Base-by-base conservation (phyloP, 164 flowering plant genomes). In the Euptelea pleiosperma region DNA sequence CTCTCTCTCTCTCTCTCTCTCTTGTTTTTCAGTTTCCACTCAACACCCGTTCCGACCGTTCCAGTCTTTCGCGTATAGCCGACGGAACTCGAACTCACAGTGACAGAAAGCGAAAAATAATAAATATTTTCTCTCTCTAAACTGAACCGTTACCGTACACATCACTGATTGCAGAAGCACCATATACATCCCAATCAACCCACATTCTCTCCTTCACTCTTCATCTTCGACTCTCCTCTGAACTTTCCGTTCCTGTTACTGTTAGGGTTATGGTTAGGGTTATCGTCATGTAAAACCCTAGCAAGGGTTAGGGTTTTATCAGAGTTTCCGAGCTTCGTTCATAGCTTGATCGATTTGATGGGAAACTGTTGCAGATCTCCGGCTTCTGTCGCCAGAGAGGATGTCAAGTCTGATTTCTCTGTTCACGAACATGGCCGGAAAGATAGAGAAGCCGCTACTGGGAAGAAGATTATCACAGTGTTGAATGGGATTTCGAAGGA, bases 331-430 rank as follows among this genome's bases (percentile, higher is more conserved):
- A 63, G 52, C 57, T 48, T 2, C 6, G 39, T 56, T 69, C 22
- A 6, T 44, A 6, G 11, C 50, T 42, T 49, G 25, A 33, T 14
- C 54, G 57, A 52, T 57, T 57, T 25, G 24, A 86, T 86, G 93
- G 93, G 93, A 11, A 86, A 86, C 65, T 86, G 93, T 49, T 86
- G 89, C 66, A 84, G 93, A 84, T 86, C 89, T 77, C 89, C 87
- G 61, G 89, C 87, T 1, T 76, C 89, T 0, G 89, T 83, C 3
- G 89, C 93, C 8, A 65, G 87, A 30, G 89, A 86, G 53, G 89
- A 84, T 46, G 93, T 83, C 58, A 84, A 84, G 66, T 76, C 89
- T 53, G 81, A 61, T 59, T 76, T 45, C 49, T 70, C 81, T 42
- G 78, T 70, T 7, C 75, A 76, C 48, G 80, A 81, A 51, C 79